Conservation (phyloP, 768 basidiomycete species). For the Gymnopilus junonius region DNA sequence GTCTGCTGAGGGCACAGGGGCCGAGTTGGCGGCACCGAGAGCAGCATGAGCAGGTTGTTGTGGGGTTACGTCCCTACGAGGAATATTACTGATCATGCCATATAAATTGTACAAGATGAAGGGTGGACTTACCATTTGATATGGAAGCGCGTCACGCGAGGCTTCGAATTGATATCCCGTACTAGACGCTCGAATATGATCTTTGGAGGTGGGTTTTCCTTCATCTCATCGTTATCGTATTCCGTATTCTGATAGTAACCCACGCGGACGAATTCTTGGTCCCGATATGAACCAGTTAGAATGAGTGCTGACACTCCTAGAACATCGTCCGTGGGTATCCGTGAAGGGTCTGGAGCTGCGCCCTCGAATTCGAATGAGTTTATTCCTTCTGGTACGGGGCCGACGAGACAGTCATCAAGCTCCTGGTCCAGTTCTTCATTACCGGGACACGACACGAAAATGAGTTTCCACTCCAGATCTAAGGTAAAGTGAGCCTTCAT, state of each 20-base stretch:
- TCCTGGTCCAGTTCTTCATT: constrained; percentile 95
- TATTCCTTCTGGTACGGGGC: constrained; percentile 94
- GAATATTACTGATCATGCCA: neutral
- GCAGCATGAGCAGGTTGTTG: constrained; percentile 33
- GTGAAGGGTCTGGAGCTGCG: constrained; percentile 77
- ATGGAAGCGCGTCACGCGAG: constrained; percentile 91
- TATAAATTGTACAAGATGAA: neutral
- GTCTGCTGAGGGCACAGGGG: constrained; percentile 33
- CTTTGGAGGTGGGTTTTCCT: constrained; percentile 64
- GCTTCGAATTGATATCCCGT: constrained; percentile 89
- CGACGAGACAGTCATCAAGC: constrained; percentile 96
- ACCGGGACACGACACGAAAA: constrained; percentile 94
- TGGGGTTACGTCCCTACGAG: constrained; percentile 65
- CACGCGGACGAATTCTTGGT: constrained; percentile 98
- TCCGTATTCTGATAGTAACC: constrained; percentile 99
- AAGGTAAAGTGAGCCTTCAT: neutral
- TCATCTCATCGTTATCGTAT: constrained; percentile 95
- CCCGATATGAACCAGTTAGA: constrained; percentile 93
- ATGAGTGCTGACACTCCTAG: constrained; percentile 97
- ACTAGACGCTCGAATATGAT: constrained; percentile 82
- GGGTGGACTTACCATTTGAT: constrained; percentile 72
- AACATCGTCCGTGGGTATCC: constrained; percentile 88
- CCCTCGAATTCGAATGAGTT: constrained; percentile 98
- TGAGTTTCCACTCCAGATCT: constrained; percentile 99
- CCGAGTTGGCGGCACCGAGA: constrained; percentile 31